phyloP scores from a whole-genome alignment of 1,139 yeast genomes.

The Meyerozyma smithsonii region DNA sequence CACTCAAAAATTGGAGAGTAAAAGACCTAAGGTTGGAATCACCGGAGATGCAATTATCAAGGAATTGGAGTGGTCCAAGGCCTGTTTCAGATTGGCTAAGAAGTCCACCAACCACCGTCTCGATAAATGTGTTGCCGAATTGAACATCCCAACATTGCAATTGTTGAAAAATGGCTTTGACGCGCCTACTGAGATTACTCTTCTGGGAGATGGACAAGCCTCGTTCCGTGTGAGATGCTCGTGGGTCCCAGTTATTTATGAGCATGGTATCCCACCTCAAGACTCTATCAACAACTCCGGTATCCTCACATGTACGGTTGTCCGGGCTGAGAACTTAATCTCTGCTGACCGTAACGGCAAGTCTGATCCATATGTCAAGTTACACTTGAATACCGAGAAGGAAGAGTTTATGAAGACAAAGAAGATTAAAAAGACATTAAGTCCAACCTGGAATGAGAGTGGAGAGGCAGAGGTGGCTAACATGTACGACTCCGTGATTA shows the following conservation, averaged over 20 bases:
- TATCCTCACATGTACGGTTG: conserved; percentile 54
- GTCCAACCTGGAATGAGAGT: conserved; percentile 81
- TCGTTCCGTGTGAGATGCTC: conserved; percentile 58
- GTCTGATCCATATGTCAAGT: conserved; percentile 83
- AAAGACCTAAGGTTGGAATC: conserved; percentile 43
- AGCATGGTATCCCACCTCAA: conserved; percentile 58
- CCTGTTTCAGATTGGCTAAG: conserved; percentile 58
- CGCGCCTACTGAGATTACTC: conserved; percentile 44
- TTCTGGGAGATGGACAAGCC: conserved; percentile 51
- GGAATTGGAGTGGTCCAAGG: conserved; percentile 71
- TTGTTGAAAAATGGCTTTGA: conserved; percentile 63
- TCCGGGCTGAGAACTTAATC: conserved; percentile 65
- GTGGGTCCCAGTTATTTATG: conserved; percentile 70
- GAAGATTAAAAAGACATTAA: conserved; percentile 76
- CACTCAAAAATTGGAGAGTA: conserved; percentile 41
- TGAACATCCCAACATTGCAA: conserved; percentile 62
- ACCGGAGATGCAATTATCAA: conserved; percentile 72
- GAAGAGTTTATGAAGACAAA: conserved; percentile 67
- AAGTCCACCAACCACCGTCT: conserved; percentile 48
- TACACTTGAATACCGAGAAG: conserved; percentile 57
- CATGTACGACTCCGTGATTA: conserved; percentile 56
- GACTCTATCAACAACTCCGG: conserved; percentile 82
- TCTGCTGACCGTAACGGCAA: conserved; percentile 88
- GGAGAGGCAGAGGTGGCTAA: conserved; percentile 49
- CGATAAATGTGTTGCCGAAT: conserved; percentile 58